These are phyloP conservation scores for Russula sp. DNA, from an alignment of 768 basidiomycete genomes.

Conservation along the genomic window DNA sequence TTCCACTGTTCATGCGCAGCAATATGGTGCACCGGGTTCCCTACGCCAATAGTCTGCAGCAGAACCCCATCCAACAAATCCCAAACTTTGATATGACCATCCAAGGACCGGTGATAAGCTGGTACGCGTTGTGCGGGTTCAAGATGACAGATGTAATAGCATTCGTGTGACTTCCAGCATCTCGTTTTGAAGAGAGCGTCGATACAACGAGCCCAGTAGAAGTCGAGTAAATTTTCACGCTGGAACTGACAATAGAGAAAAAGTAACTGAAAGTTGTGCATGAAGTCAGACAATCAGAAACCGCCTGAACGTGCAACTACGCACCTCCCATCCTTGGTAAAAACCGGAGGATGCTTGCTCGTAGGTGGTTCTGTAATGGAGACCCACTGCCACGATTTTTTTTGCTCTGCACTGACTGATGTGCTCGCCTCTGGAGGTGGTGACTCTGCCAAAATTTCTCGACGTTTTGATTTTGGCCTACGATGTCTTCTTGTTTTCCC, in stretches of 20 bases:
- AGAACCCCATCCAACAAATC: conserved; percentile 85
- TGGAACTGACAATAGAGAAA: conserved; percentile 78
- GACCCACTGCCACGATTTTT: conserved; percentile 60
- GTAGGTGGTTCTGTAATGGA: conserved; percentile 66
- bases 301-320: conserved; percentile 26
- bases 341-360: conserved; percentile 66
- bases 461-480: conserved; percentile 43
- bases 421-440: conserved; percentile 31
- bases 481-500: conserved; percentile 28
- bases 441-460: conserved; percentile 33
- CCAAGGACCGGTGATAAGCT: conserved; percentile 83
- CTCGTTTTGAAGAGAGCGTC: conserved; percentile 59
- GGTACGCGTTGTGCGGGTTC: conserved; percentile 83
- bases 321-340: conserved; percentile 87
- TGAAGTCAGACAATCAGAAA: conserved; percentile 19
- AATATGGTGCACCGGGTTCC: conserved; percentile 66
- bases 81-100: conserved; percentile 89
- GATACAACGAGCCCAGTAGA: conserved; percentile 76
- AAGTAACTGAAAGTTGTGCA: conserved; percentile 61
- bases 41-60: conserved; percentile 68
- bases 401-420: conserved; percentile 20
- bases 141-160: conserved; percentile 71
- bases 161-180: conserved; percentile 44
- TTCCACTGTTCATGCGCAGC: conserved; percentile 68
- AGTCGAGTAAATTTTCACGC: conserved; percentile 83